phyloP scores from a whole-genome alignment of 306 rosid genomes.

The Vigna unguiculata region DNA sequence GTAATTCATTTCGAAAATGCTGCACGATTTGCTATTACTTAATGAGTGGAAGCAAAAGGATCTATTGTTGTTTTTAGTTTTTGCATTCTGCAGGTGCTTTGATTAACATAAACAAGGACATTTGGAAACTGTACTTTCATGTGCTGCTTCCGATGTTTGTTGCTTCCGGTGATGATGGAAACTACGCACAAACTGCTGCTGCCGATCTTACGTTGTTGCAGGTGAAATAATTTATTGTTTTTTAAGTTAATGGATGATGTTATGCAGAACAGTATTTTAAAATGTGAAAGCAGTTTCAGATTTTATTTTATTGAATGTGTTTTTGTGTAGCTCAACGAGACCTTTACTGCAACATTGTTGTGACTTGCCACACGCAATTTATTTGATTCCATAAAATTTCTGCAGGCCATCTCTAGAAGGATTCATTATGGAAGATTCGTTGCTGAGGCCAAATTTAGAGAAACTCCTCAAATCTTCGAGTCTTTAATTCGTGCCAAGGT shows the following conservation, averaged over 20 bases:
- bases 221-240: slow-evolving; percentile 41
- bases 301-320: background rate
- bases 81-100: slow-evolving; percentile 65
- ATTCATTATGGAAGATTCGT: slow-evolving; percentile 82
- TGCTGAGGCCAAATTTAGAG: slow-evolving; percentile 80
- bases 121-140: slow-evolving; percentile 63
- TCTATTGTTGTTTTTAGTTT: slow-evolving; percentile 44
- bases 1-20: slow-evolving; percentile 51
- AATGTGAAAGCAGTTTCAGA: background rate
- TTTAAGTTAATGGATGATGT: background rate
- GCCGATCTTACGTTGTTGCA: slow-evolving; percentile 76
- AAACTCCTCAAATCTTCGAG: slow-evolving; percentile 60
- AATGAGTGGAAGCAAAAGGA: background rate
- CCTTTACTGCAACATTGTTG: no score
- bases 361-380: no score
- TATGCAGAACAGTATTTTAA: background rate
- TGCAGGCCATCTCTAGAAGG: slow-evolving; percentile 78
- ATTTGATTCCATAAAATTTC: background rate
- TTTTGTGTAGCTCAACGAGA: background rate
- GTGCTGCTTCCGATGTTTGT: slow-evolving; percentile 64
- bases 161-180: slow-evolving; percentile 68
- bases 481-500: slow-evolving; percentile 74
- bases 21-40: background rate
- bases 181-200: slow-evolving; percentile 74
- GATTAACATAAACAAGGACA: slow-evolving; percentile 59